Evolutionary conservation across 805 yeast species (phyloP), one percentile per base, ranked within the genome.

Genomic region (Torulaspora microellipsoides): DNA sequence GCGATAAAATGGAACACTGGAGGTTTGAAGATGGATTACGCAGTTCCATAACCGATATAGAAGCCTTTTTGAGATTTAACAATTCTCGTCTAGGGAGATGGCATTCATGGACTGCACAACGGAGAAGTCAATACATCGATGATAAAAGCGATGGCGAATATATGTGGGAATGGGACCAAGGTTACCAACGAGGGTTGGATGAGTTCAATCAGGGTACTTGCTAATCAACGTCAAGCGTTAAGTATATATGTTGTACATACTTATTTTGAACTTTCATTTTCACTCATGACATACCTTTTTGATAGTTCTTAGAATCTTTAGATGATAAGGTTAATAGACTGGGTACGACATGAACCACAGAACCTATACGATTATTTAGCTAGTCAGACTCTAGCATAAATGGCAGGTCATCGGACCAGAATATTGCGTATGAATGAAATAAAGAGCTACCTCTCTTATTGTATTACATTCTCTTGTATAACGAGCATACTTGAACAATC

Each of bases 101-200:
- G 20, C 72, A 72, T 36, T 82, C 89, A 0, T 84, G 91, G 93
- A 78, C 72, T 48, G 51, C 55, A 9, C 75, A 83, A 14, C 74
- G 97, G 48, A 65, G 75, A 27, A 58, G 56, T 2, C 85, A 87
- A 54, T 95, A 90, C 61, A 56, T 78, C 15, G 52, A 63, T 9
- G 58, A 64, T 7, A 73, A 76, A 49, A 93, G 93, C 6, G 54
- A 66, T 6, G 73, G 82, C 53, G 69, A 69, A 11, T 76, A 71
- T 57, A 43, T 80, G 41, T 91, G 96, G 96, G 95, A 85, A 64
- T 91, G 87, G 84, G 88, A 83, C 23, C 95, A 84, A 53, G 97
- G 96, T 0, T 89, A 78, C 56, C 77, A 76, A 38, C 74, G 75
- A 36, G 97, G 88, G 52, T 77, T 53, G 33, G 48, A 48, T 27